phyloP scores from a whole-genome alignment of 2,329 filamentous ascomycete genomes.

The Xylariaceae sp. region DNA sequence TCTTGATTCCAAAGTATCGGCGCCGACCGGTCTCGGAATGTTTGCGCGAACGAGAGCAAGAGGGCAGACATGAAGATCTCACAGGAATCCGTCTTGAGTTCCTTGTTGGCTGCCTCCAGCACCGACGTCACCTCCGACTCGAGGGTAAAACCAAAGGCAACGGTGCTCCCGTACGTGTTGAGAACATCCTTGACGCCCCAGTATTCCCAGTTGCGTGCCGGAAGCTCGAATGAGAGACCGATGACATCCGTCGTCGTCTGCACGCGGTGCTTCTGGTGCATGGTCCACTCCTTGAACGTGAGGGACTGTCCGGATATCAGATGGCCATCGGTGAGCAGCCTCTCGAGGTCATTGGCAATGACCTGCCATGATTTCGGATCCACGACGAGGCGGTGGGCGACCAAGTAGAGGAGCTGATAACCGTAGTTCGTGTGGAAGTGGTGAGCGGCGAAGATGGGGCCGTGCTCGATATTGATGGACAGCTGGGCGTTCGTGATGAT shows the following conservation, averaged over 20 bases:
- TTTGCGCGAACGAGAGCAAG: constrained; percentile 51
- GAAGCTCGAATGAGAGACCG: constrained; percentile 39
- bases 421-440: constrained; percentile 45
- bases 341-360: constrained; percentile 48
- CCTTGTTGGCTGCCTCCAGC: constrained; percentile 42
- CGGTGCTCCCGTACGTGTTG: constrained; percentile 46
- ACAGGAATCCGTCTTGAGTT: constrained; percentile 48
- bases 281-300: constrained; percentile 48
- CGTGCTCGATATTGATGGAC: constrained; percentile 46
- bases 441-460: constrained; percentile 48
- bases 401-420: constrained; percentile 46
- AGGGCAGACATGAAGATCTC: constrained; percentile 54
- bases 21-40: constrained; percentile 48
- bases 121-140: constrained; percentile 40
- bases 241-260: constrained; percentile 27
- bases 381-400: constrained; percentile 50
- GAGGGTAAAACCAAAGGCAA: constrained; percentile 42
- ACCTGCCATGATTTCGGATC: constrained; percentile 50
- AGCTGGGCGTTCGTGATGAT: constrained; percentile 41
- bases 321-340: constrained; percentile 43
- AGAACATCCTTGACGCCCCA: constrained; percentile 43
- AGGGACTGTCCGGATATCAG: constrained; percentile 43
- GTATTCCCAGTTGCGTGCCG: constrained; percentile 41
- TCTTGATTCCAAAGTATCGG: constrained; percentile 55
- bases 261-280: constrained; percentile 41